Base-by-base conservation (phyloP, 495 filamentous ascomycete species). In the Thermothielavioides terrestris region DNA sequence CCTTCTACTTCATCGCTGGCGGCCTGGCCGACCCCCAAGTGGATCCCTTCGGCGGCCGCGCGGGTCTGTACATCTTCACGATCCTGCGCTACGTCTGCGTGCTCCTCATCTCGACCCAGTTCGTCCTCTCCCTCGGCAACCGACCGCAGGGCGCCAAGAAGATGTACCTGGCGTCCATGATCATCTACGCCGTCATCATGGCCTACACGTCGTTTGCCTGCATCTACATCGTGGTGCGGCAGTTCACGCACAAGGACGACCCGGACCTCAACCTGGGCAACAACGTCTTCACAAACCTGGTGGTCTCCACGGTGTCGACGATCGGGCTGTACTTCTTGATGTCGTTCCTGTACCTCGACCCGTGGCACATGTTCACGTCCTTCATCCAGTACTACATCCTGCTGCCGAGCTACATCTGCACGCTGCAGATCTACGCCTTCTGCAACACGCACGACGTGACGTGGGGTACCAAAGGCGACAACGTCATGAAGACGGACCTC, bases 361-460 rank as follows among this genome's bases (percentile, higher is more conserved):
- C 94, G 0, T 99, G 94, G 94, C 92, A 99, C 73, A 94, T 99
- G 89, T 86, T 97, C 69, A 99, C 94, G 25, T 86, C 80, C 1
- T 83, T 86, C 0, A 77, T 77, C n/a, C 90, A 95, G 66, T 99
- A 99, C 73, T 95, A 97, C 62, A 75, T 88, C 40, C 79, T 99
- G 23, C 74, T 99, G 21, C 92, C 92, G 0, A 80, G 73, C 39
- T 99, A 97, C 71, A 94, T 99, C 69, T 96, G 92, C 75, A 96
- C 88, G 0, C 72, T 99, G 23, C 94, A 97, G 67, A 89, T 97
- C 32, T 99, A 99, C 73, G 92, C 92, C 30, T 97, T 99, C 67
- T 99, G 92, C 76, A 99, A 99, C 76, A 94, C 92, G 32, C 92
- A 98, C 77, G 92, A 98, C 70, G 89, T 98, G 11, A 94, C 90